phyloP scores from a whole-genome alignment of 2,329 filamentous ascomycete species.

The Phyllachora maydis region DNA sequence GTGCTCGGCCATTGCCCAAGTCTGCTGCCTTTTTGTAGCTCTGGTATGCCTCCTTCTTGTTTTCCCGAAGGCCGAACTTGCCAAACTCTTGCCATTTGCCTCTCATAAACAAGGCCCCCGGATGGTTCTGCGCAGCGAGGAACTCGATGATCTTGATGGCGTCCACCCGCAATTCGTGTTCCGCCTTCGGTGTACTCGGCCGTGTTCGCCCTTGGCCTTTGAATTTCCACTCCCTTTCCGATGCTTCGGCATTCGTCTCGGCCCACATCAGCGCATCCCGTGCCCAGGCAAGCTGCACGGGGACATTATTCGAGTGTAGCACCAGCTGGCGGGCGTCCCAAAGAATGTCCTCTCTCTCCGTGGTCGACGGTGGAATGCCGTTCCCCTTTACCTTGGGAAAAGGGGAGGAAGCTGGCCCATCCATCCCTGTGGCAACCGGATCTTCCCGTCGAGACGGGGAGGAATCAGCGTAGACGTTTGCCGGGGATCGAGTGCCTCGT shows the following conservation, averaged over 20 bases:
- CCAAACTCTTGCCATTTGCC: constrained; percentile 98
- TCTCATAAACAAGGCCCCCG: constrained; percentile 81
- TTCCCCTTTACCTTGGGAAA: constrained; percentile 76
- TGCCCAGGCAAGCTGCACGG: constrained; percentile 94
- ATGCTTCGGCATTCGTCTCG: constrained; percentile 62
- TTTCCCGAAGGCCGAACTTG: constrained; percentile 74
- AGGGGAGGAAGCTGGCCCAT: constrained; percentile 65
- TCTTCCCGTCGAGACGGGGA: too few species aligned
- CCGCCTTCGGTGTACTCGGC: constrained; percentile 62
- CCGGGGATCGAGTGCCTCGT: constrained; percentile 12
- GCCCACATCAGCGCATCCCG: constrained; percentile 81
- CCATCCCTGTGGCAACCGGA: constrained; percentile 23
- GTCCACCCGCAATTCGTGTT: constrained; percentile 74
- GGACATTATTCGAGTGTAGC: constrained; percentile 80
- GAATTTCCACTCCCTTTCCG: constrained; percentile 36
- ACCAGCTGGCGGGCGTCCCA: constrained; percentile 71
- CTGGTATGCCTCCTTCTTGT: constrained; percentile 86
- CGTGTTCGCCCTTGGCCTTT: constrained; percentile 26
- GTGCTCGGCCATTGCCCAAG: constrained; percentile 68
- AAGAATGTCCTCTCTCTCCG: constrained; percentile 78
- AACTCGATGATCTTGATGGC: constrained; percentile 85
- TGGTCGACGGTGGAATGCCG: constrained; percentile 82
- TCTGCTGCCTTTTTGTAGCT: constrained; percentile 75
- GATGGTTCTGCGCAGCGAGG: constrained; percentile 76
- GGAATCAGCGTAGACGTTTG: too few species aligned